These are phyloP conservation scores for Fomitopsis palustris DNA, from an alignment of 1,284 basidiomycete genomes.

Conservation along the genomic window DNA sequence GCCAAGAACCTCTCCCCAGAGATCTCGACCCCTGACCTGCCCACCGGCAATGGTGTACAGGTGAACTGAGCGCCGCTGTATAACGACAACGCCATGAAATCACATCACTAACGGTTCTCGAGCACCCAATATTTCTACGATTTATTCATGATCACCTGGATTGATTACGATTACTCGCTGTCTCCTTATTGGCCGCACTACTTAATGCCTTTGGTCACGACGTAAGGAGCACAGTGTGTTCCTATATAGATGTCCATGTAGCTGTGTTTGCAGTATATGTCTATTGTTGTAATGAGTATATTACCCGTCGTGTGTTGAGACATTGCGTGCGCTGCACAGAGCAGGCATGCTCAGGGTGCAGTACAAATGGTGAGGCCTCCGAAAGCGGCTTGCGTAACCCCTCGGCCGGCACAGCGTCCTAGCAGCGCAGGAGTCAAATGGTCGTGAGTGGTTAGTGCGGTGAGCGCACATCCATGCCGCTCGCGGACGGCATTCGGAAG, in stretches of 20 bases:
- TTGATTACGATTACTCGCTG: neutral
- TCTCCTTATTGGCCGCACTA: neutral
- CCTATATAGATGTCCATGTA: neutral
- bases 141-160: neutral
- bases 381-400: neutral
- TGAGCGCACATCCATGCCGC: neutral
- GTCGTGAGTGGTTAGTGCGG: too few relatives aligned
- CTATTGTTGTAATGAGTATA: neutral
- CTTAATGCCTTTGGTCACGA: neutral
- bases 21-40: slow-evolving; percentile 21
- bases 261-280: neutral
- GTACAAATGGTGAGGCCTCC: neutral
- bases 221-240: neutral
- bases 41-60: slow-evolving; percentile 7
- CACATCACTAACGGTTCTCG: neutral
- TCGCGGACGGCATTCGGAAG: slow-evolving; percentile 19
- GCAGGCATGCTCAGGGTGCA: too few relatives aligned
- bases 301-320: too few relatives aligned
- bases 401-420: too few relatives aligned
- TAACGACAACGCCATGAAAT: neutral
- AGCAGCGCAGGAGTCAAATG: too few relatives aligned
- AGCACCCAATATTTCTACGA: neutral
- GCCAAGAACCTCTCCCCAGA: slow-evolving; percentile 21
- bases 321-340: too few relatives aligned
- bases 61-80: neutral